These are phyloP conservation scores for Fusarium temperatum DNA, from an alignment of 2,329 filamentous ascomycete genomes.

Conservation along the genomic window DNA sequence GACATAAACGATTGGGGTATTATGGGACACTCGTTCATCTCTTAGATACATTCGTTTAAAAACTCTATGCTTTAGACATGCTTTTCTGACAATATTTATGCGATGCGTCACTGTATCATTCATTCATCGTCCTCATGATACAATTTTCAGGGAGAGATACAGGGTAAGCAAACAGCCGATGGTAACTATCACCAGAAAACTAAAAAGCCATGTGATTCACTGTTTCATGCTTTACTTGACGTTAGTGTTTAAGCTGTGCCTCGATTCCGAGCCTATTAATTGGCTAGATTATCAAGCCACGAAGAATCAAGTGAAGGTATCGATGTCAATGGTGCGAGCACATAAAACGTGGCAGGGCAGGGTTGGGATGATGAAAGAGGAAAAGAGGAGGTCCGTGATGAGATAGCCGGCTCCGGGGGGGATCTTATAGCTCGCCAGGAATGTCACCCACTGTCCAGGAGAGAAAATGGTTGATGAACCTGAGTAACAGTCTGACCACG, in stretches of 20 bases:
- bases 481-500: background rate
- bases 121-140: background rate
- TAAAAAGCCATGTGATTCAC: background rate
- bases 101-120: too few relatives aligned
- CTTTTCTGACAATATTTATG: too few relatives aligned
- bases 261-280: background rate
- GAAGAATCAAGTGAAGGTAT: background rate
- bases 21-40: conserved; percentile 1
- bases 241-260: background rate
- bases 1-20: background rate
- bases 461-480: background rate
- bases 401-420: conserved; percentile 32
- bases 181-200: background rate
- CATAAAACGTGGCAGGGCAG: conserved; percentile 41
- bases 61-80: background rate
- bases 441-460: background rate
- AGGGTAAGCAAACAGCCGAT: background rate
- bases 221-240: background rate
- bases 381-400: conserved; percentile 29
- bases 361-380: conserved; percentile 28
- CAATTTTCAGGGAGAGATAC: background rate
- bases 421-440: background rate
- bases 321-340: conserved; percentile 8
- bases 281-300: conserved; percentile 1
- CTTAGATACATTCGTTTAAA: conserved; percentile 2